Evolutionary conservation across 1,284 basidiomycete genomes (phyloP), one percentile per base, ranked within the genome.

Genomic region (Cystobasidium sp.): DNA sequence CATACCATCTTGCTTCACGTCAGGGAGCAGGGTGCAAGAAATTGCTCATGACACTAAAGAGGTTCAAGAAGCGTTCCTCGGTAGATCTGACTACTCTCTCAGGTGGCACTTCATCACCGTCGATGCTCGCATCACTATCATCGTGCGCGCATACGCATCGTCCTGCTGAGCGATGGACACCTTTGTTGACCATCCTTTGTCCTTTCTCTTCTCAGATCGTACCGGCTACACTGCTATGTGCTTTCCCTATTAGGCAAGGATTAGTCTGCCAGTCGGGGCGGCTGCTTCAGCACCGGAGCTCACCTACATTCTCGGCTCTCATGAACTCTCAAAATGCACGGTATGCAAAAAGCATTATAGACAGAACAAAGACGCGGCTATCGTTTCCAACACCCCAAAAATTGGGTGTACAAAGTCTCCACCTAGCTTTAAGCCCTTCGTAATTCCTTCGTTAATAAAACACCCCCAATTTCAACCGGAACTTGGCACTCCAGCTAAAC

Each of bases 121-220:
- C n/a, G n/a, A n/a, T n/a, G n/a, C n/a, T n/a, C n/a, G n/a, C n/a
- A n/a, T n/a, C n/a, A n/a, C n/a, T n/a, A n/a, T n/a, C n/a, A n/a
- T n/a, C n/a, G n/a, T n/a, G n/a, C n/a, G n/a, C n/a, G n/a, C n/a
- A n/a, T n/a, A n/a, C n/a, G n/a, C n/a, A n/a, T n/a, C n/a, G n/a
- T n/a, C n/a, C n/a, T n/a, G n/a, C n/a, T n/a, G n/a, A n/a, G n/a
- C n/a, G n/a, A n/a, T n/a, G n/a, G n/a, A n/a, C 18, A 47, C 46
- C 46, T 47, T 47, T 47, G 46, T 47, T 47, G 46, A 47, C 46
- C 46, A 47, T 47, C 46, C 46, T 47, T 47, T 47, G 46, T 47
- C 46, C 46, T 47, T 47, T 47, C 46, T 47, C 46, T 47, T 47
- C 46, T 47, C 46, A 47, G 46, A 47, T 47, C 46, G 46, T 47